These are phyloP conservation scores for sunflower (Helianthus annuus) DNA, from an alignment of 129 eudicot species.

Conservation along the genomic window HanXRQr2.0-SUNRISE NC_035448.2:11182565-11183064, in stretches of 20 bases:
- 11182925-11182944: constrained; percentile 9
- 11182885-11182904: not conserved
- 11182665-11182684: constrained; percentile 41
- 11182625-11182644: constrained; percentile 51
- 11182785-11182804: constrained; percentile 7
- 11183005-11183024: constrained; percentile 1
- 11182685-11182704: constrained; percentile 35
- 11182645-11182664: constrained; percentile 67
- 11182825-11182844: constrained; percentile 40
- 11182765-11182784: constrained; percentile 1
- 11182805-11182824: not conserved
- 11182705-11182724: constrained; percentile 41
- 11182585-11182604: constrained; percentile 52
- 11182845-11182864: constrained; percentile 29
- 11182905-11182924: constrained; percentile 1
- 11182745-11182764: not conserved
- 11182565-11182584: constrained; percentile 81
- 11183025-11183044: constrained; percentile 23
- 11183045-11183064: constrained; percentile 24
- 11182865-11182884: constrained; percentile 20
- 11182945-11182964: not conserved
- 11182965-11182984: constrained; percentile 10
- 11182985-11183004: constrained; percentile 33
- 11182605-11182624: constrained; percentile 48
- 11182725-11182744: constrained; percentile 33